These are phyloP conservation scores for Lentinus polychrous DNA, from an alignment of 1,284 basidiomycete species.

Conservation along the genomic window DNA sequence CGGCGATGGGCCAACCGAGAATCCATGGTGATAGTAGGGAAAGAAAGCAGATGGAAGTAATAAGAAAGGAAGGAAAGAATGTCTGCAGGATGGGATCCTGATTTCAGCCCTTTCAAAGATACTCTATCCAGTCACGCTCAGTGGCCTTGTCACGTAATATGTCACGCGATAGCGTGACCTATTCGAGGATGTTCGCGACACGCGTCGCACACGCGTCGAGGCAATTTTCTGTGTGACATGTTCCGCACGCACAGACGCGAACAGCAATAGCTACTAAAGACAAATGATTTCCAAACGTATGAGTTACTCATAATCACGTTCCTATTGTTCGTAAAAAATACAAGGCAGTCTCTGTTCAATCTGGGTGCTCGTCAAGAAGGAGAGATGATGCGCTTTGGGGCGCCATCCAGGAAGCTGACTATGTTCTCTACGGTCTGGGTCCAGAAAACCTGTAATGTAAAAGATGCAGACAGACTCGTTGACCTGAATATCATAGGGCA, in stretches of 20 bases:
- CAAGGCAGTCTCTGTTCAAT: neutral
- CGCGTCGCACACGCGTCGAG: too few relatives aligned
- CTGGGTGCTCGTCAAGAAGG: neutral
- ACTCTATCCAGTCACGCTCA: neutral
- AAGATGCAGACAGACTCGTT: neutral
- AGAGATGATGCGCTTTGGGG: slow-evolving; percentile 20
- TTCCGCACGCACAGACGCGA: too few relatives aligned
- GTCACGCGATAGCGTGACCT: neutral
- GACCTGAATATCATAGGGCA: slow-evolving; percentile 11
- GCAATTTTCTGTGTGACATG: too few relatives aligned
- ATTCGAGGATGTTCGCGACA: neutral
- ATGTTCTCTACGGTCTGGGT: slow-evolving; percentile 46
- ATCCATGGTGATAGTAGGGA: slow-evolving; percentile 24
- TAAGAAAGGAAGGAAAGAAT: slow-evolving; percentile 16
- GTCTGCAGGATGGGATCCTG: slow-evolving; percentile 20
- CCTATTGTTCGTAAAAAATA: neutral
- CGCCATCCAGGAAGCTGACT: slow-evolving; percentile 35
- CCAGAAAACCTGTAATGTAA: slow-evolving; percentile 26
- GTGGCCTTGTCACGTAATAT: neutral
- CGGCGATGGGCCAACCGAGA: slow-evolving; percentile 38
- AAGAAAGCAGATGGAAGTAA: slow-evolving; percentile 14
- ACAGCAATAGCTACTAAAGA: too few relatives aligned
- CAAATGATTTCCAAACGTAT: too few relatives aligned
- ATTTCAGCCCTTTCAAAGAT: neutral
- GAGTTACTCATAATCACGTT: too few relatives aligned